phyloP scores from a whole-genome alignment of 176 grass and related monocot species.

The Musa beccarii region DNA sequence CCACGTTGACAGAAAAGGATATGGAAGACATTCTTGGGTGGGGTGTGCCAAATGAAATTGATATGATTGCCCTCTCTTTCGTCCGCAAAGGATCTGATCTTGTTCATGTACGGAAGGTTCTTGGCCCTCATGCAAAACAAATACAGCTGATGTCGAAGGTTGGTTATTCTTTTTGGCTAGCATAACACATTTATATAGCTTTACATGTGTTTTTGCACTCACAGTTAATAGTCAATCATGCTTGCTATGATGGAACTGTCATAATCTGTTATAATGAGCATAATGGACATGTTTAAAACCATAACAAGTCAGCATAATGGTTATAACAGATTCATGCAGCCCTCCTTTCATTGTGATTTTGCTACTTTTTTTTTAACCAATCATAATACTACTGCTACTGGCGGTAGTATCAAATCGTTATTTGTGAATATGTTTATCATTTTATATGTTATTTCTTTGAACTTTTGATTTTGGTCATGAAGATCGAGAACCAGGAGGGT shows the following conservation, averaged over 20 bases:
- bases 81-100: conserved; percentile 15
- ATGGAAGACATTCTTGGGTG: conserved; percentile 11
- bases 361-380: neutral
- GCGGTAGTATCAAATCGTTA: no score
- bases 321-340: no score
- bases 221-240: neutral
- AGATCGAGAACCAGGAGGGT: neutral
- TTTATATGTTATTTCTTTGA: neutral
- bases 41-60: conserved; percentile 10
- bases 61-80: conserved; percentile 14
- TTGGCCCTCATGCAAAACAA: conserved; percentile 10
- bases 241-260: neutral
- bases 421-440: neutral
- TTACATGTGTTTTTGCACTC: neutral
- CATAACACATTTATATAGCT: neutral
- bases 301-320: no score
- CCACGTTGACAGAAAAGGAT: conserved; percentile 13
- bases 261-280: neutral
- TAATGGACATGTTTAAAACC: neutral
- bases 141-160: conserved; percentile 19
- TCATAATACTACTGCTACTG: no score
- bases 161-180: neutral
- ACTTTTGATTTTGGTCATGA: neutral
- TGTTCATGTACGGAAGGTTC: conserved; percentile 7
- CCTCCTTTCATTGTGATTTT: no score